Evolutionary conservation across 495 filamentous ascomycete species (phyloP).

Genomic region (Xylaria longipes): DNA sequence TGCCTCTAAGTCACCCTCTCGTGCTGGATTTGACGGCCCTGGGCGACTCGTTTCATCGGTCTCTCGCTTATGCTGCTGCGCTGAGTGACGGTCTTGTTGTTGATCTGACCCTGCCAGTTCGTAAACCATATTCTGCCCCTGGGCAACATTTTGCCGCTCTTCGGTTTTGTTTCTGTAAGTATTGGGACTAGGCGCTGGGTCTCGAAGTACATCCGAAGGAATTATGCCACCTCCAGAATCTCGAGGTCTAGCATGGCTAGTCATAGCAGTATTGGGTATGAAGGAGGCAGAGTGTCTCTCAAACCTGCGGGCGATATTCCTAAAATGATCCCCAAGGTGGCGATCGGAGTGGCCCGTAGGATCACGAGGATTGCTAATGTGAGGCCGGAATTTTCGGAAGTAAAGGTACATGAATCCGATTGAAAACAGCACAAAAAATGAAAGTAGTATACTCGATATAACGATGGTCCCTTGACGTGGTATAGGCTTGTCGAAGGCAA

Average conservation of each 20-base stretch:
- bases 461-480: constrained; percentile 31
- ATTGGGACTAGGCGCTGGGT: constrained; percentile 10
- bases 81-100: neutral
- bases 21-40: neutral
- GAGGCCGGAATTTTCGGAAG: neutral
- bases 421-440: constrained; percentile 28
- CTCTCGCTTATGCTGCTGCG: neutral
- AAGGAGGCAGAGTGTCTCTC: neutral
- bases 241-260: neutral
- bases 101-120: neutral
- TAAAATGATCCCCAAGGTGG: neutral
- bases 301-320: neutral
- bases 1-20: no score
- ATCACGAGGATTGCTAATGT: neutral
- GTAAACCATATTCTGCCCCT: neutral
- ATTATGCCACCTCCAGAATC: neutral
- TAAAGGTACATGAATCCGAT: constrained; percentile 22
- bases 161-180: neutral
- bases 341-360: constrained; percentile 1
- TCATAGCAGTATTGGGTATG: neutral
- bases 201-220: constrained; percentile 6
- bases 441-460: constrained; percentile 28
- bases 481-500: constrained; percentile 24
- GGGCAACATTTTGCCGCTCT: neutral
- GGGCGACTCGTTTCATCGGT: neutral